These are phyloP conservation scores for Leishmania gerbilli DNA, from an alignment of 208 protist species.

Conservation along the genomic window DNA sequence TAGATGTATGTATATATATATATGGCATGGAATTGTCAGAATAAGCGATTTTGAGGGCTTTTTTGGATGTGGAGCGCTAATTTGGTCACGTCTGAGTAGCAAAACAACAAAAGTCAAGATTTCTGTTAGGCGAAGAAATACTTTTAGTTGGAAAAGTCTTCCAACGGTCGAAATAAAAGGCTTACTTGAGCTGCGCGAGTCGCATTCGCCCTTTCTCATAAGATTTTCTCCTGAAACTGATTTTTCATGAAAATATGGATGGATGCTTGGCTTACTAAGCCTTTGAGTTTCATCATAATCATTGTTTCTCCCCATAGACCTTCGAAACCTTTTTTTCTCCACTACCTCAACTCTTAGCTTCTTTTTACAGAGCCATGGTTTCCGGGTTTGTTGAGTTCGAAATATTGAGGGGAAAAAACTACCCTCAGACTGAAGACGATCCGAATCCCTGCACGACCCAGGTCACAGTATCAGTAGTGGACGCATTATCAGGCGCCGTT, in stretches of 20 bases:
- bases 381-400: slow-evolving; percentile 39
- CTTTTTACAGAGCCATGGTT: background rate
- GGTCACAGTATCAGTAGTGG: slow-evolving; percentile 28
- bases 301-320: background rate
- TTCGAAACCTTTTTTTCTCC: too few species aligned
- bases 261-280: background rate
- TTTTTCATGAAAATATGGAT: background rate
- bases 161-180: background rate
- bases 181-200: background rate
- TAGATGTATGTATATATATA: background rate
- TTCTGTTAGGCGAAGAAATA: background rate
- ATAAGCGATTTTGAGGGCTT: background rate
- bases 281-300: background rate
- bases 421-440: slow-evolving; percentile 68
- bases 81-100: background rate
- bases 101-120: background rate
- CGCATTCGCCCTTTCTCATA: too few species aligned
- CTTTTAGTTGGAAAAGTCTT: background rate
- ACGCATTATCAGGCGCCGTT: slow-evolving; percentile 13
- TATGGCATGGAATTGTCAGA: background rate
- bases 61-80: background rate
- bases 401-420: slow-evolving; percentile 51
- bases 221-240: background rate
- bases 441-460: slow-evolving; percentile 57
- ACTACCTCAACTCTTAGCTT: background rate